phyloP scores from a whole-genome alignment of 176 grass and related monocot species.

The Sorghum bicolor region DNA sequence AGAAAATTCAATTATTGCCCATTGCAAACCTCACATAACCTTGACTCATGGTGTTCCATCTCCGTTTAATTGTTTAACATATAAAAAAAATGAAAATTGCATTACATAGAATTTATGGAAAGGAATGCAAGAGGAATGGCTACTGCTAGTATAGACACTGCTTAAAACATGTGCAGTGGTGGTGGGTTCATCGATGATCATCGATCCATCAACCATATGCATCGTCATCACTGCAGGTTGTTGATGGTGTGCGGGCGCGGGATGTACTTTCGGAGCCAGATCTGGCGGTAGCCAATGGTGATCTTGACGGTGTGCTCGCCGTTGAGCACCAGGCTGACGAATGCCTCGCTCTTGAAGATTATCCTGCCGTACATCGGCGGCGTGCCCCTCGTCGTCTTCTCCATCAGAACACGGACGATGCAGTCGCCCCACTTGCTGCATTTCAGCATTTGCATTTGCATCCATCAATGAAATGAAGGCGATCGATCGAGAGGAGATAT shows the following conservation, averaged over 20 bases:
- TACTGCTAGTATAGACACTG: no score
- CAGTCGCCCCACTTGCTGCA: conserved; percentile 39
- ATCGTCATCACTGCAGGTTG: background rate
- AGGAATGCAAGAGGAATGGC: no score
- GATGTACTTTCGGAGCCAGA: conserved; percentile 47
- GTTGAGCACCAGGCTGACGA: conserved; percentile 35
- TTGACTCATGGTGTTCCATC: no score
- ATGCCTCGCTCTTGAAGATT: conserved; percentile 32
- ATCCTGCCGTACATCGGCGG: conserved; percentile 40
- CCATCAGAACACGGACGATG: conserved; percentile 41
- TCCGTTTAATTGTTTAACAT: no score
- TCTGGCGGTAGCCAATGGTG: conserved; percentile 9
- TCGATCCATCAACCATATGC: no score
- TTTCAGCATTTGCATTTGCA: background rate
- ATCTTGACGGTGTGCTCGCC: conserved; percentile 24
- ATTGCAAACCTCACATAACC: no score
- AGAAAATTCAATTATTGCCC: no score
- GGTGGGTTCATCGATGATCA: no score
- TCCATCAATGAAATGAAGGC: no score
- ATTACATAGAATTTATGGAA: no score
- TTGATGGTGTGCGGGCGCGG: background rate
- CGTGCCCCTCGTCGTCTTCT: background rate
- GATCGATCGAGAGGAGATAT: background rate
- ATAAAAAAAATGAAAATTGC: no score
- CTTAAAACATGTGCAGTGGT: no score